Conservation (phyloP, 2,329 filamentous ascomycete genomes). For the Aureobasidium sp. region DNA sequence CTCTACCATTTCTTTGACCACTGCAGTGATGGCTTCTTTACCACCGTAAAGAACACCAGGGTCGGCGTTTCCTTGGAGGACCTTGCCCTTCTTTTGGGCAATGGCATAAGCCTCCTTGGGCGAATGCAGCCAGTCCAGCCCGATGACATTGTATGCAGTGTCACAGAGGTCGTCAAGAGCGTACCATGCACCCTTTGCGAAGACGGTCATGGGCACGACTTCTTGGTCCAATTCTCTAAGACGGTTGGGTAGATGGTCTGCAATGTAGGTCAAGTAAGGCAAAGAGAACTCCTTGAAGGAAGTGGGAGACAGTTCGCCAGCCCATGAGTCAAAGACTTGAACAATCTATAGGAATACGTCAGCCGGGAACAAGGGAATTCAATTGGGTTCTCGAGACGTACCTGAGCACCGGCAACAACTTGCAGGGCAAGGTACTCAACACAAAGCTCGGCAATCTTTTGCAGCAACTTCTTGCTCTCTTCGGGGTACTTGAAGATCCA, state of each 20-base stretch:
- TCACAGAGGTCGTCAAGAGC: constrained; percentile 79
- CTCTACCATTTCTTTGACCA: constrained; percentile 76
- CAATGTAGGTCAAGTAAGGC: constrained; percentile 79
- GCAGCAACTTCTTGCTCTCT: constrained; percentile 69
- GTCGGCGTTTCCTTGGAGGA: constrained; percentile 91
- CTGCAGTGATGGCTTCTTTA: constrained; percentile 67
- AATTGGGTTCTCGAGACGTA: constrained; percentile 25
- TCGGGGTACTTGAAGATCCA: constrained; percentile 89
- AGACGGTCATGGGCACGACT: constrained; percentile 90
- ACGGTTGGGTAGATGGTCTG: constrained; percentile 65
- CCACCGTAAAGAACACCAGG: constrained; percentile 87
- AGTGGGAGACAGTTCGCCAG: constrained; percentile 77
- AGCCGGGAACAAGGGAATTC: not conserved
- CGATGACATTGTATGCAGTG: constrained; percentile 86
- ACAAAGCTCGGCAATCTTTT: constrained; percentile 89
- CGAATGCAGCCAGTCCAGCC: constrained; percentile 90
- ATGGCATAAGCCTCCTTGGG: constrained; percentile 74
- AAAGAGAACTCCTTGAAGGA: constrained; percentile 79
- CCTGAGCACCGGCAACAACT: constrained; percentile 86
- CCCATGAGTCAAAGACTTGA: constrained; percentile 98
- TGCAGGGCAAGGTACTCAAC: constrained; percentile 91
- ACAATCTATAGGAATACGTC: constrained; percentile 50
- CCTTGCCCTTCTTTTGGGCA: constrained; percentile 60
- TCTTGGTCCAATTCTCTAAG: constrained; percentile 67
- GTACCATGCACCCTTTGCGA: constrained; percentile 97